Base-by-base conservation (phyloP, 306 rosid genomes). In the Prunus davidiana region DNA sequence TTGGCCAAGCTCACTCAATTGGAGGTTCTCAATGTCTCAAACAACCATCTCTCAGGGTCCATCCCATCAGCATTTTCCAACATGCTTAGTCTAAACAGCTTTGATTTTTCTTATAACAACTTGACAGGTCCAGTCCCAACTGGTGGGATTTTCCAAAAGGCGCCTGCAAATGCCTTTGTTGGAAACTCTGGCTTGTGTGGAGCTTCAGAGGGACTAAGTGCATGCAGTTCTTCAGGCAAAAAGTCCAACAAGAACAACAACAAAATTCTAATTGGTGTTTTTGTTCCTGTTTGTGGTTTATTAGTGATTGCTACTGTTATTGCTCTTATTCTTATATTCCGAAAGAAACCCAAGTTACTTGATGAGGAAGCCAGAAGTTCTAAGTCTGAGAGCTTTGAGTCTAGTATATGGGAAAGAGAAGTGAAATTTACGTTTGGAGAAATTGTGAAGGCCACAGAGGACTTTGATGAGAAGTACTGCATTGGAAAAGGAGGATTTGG, bases 401-500 rank as follows among this genome's bases (percentile, higher is more conserved):
- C 55, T 34, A 22, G 57, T 60, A 79, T 83, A 64, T 86, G 91
- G 89, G 85, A 78, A 71, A 87, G 76, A 78, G 87, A 86, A 76
- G 87, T 79, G 19, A 83, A 80, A 52, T 87, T 87, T 81, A 82
- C 83, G 18, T 87, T 91, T 41, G 41, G 87, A 55, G 91, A 86
- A 65, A 80, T 91, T 64, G 85, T 83, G 25, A 89, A 80, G 71
- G 91, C 87, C 67, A 89, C 91, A 0, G 64, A 82, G 25, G 83
- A 89, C 84, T 89, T 91, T 69, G 55, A 79, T 24, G 92, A 89
- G 38, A 83, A 76, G 41, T 76, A 80, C 75, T 89, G 90, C 89
- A 82, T 91, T 43, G 97, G 92, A 71, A 86, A 81, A 73, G 94
- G 94, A 79, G 97, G 97, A 67, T 86, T 80, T 63, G 97, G 94